These are phyloP conservation scores for Erigeron philadelphicus DNA, from an alignment of 140 eudicot genomes.

Conservation along the genomic window DNA sequence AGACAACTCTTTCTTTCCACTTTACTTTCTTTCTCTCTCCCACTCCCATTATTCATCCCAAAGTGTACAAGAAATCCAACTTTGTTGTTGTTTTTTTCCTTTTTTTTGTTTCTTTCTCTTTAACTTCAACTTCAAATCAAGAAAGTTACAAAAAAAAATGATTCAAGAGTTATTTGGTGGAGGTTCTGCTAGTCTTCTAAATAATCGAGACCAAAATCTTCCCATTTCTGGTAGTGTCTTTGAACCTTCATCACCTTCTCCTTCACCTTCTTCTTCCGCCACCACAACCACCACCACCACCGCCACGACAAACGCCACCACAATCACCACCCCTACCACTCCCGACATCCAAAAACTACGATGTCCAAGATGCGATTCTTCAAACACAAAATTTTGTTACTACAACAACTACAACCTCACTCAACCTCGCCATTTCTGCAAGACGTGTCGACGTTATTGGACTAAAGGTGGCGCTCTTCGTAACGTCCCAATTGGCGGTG, in stretches of 20 bases:
- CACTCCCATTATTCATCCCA: slow-evolving; percentile 11
- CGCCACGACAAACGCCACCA: slow-evolving; percentile 21
- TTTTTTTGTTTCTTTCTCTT: slow-evolving; percentile 34
- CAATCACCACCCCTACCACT: slow-evolving; percentile 26
- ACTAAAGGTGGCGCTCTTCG: slow-evolving; percentile 85
- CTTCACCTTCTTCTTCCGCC: slow-evolving; percentile 39
- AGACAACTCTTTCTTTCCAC: slow-evolving; percentile 40
- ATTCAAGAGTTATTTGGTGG: slow-evolving; percentile 66
- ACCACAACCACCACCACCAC: slow-evolving; percentile 37
- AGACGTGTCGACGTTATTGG: slow-evolving; percentile 84
- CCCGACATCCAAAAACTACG: slow-evolving; percentile 43
- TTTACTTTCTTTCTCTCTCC: slow-evolving; percentile 22
- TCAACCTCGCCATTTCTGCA: slow-evolving; percentile 88
- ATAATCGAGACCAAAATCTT: slow-evolving; percentile 40
- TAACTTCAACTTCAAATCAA: slow-evolving; percentile 28
- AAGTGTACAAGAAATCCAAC: slow-evolving; percentile 40
- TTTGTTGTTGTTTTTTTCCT: slow-evolving; percentile 28
- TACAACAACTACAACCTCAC: slow-evolving; percentile 91
- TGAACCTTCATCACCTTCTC: slow-evolving; percentile 31
- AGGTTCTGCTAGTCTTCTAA: slow-evolving; percentile 39
- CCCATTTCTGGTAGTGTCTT: slow-evolving; percentile 33
- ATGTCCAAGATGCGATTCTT: slow-evolving; percentile 72
- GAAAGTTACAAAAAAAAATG: slow-evolving; percentile 35
- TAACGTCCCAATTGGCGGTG: slow-evolving; percentile 90
- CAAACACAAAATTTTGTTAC: slow-evolving; percentile 82